Conservation (phyloP, 805 yeast genomes). For the Ogataea trehaloabstinens region DNA sequence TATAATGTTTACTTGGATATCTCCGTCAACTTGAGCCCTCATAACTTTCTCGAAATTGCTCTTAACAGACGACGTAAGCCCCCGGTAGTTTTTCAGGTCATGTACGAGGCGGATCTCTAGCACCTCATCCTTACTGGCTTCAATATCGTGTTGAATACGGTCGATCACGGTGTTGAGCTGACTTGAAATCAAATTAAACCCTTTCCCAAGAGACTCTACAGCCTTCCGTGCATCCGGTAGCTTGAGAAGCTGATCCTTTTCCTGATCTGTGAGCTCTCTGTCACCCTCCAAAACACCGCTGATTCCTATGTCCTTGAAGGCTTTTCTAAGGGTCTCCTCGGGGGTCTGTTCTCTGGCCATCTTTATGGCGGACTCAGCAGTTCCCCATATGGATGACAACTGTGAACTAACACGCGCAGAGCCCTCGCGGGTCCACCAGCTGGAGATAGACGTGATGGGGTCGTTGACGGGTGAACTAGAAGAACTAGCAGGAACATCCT, state of each 20-base stretch:
- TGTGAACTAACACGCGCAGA: conserved; percentile 60
- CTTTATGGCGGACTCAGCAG: conserved; percentile 56
- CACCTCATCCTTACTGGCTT: conserved; percentile 45
- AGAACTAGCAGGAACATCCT: conserved; percentile 4
- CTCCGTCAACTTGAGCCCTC: conserved; percentile 73
- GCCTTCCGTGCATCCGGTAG: conserved; percentile 34
- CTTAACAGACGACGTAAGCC: conserved; percentile 46
- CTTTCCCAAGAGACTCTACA: conserved; percentile 35
- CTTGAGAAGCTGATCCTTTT: conserved; percentile 24
- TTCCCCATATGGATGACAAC: conserved; percentile 66
- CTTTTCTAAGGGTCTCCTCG: conserved; percentile 34
- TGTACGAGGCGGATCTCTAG: conserved; percentile 64
- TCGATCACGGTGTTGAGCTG: conserved; percentile 39
- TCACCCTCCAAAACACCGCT: conserved; percentile 36
- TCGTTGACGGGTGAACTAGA: conserved; percentile 35
- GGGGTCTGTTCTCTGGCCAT: conserved; percentile 40
- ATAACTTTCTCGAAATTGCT: conserved; percentile 60
- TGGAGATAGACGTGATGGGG: conserved; percentile 63
- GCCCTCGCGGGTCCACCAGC: conserved; percentile 76
- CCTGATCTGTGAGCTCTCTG: conserved; percentile 33
- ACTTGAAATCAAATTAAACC: conserved; percentile 30
- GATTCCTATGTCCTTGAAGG: conserved; percentile 40
- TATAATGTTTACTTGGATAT: conserved; percentile 58
- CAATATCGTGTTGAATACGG: conserved; percentile 32
- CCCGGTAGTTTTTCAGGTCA: conserved; percentile 56